These are phyloP conservation scores for Alisma plantagoaquatica DNA, from an alignment of 106 monocot genomes.

Conservation along the genomic window DNA sequence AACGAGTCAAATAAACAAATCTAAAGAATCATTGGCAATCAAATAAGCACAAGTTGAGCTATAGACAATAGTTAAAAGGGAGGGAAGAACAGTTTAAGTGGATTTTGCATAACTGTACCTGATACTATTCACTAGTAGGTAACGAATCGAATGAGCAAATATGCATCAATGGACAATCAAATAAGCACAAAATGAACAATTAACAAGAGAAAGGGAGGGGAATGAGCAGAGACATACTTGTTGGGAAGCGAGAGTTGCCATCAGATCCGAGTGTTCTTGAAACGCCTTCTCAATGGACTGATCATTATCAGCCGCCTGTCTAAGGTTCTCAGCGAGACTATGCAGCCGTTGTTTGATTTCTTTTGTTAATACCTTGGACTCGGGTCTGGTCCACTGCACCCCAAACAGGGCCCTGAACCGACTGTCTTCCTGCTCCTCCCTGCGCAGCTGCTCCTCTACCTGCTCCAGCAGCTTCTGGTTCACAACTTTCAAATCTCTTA, in stretches of 20 bases:
- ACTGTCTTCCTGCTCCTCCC: constrained; percentile 21
- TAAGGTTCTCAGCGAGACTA: constrained; percentile 25
- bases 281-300: constrained; percentile 22
- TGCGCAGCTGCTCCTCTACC: constrained; percentile 26
- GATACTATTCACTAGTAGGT: no score
- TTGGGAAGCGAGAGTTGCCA: constrained; percentile 22
- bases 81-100: neutral
- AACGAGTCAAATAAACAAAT: no score
- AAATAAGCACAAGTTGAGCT: neutral
- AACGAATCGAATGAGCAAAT: neutral
- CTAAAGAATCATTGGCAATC: neutral
- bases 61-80: neutral
- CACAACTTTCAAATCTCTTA: constrained; percentile 53
- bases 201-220: neutral
- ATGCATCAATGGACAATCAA: neutral
- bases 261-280: constrained; percentile 18
- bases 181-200: neutral
- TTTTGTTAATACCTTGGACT: constrained; percentile 26
- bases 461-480: constrained; percentile 48
- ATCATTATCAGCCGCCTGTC: constrained; percentile 33
- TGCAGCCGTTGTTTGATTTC: constrained; percentile 28
- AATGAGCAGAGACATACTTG: constrained; percentile 13
- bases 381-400: constrained; percentile 24
- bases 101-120: no score
- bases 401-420: constrained; percentile 22